phyloP scores from a whole-genome alignment of 2,329 filamentous ascomycete genomes.

The Alternaria triticimaculans region DNA sequence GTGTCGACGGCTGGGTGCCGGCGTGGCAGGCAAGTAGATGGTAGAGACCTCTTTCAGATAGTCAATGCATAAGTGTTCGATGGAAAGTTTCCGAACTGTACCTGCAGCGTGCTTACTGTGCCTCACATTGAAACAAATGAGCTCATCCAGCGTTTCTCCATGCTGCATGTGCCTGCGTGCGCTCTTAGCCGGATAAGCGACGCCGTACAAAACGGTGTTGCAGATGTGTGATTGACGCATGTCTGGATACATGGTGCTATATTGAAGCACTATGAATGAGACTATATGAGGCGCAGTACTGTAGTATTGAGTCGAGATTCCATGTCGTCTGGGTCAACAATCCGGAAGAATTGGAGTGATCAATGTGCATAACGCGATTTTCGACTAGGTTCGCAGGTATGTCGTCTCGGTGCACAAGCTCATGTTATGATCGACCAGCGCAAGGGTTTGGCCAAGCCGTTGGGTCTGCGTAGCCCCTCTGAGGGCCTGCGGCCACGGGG shows the following conservation, averaged over 20 bases:
- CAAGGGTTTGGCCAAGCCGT: neutral
- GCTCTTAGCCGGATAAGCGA: constrained; percentile 2
- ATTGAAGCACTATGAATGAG: neutral
- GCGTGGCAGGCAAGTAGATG: neutral
- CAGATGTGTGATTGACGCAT: neutral
- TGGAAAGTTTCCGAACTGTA: neutral
- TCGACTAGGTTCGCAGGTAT: neutral
- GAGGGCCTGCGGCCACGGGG: neutral
- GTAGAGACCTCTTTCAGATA: neutral
- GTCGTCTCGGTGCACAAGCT: neutral
- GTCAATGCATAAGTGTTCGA: neutral
- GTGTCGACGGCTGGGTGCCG: neutral
- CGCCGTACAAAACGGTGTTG: neutral
- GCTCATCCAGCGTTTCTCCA: neutral
- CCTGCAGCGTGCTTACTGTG: neutral
- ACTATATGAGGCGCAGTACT: neutral
- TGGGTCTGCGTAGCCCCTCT: neutral
- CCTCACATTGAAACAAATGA: neutral
- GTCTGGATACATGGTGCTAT: neutral
- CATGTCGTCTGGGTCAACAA: neutral
- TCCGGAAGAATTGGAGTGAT: neutral
- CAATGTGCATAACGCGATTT: neutral
- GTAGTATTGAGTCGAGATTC: neutral
- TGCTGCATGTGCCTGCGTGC: neutral
- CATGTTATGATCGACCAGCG: neutral